Conservation (phyloP, 1,284 basidiomycete genomes). For the Leccinum solheimii region DNA sequence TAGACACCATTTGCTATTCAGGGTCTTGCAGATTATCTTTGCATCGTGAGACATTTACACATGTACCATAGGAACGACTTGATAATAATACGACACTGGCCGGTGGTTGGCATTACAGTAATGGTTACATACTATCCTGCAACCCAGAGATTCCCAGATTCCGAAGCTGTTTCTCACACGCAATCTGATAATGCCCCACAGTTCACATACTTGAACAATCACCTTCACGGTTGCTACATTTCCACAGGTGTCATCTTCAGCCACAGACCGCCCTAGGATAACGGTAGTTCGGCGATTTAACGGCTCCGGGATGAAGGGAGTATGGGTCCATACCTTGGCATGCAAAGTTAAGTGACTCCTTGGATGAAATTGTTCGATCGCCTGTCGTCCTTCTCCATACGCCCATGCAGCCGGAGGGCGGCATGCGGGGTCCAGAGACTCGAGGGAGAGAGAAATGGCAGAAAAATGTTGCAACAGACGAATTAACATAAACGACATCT, state of each 20-base stretch:
- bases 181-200: neutral
- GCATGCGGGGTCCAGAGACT: conserved; percentile 45
- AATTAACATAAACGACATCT: conserved; percentile 65
- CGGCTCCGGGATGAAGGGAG: neutral
- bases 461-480: conserved; percentile 63
- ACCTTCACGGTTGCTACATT: neutral
- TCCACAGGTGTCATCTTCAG: conserved; percentile 30
- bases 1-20: neutral
- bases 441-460: conserved; percentile 45
- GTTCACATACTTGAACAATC: neutral
- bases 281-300: neutral
- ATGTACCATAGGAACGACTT: neutral
- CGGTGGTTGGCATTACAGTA: neutral
- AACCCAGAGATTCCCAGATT: neutral
- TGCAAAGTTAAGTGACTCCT: conserved; percentile 59
- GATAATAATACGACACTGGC: neutral
- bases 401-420: conserved; percentile 49
- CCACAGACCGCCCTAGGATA: conserved; percentile 31
- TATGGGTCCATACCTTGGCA: conserved; percentile 29
- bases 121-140: neutral
- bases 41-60: neutral
- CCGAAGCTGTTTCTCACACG: neutral
- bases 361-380: conserved; percentile 50
- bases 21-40: neutral
- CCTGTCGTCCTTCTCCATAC: conserved; percentile 41